A percentile compares a stretch with the other conserved stretches of the same genome.
phyloP scores from a whole-genome alignment of 169 alveolate genomes.

The Eimeria maxima region DNA sequence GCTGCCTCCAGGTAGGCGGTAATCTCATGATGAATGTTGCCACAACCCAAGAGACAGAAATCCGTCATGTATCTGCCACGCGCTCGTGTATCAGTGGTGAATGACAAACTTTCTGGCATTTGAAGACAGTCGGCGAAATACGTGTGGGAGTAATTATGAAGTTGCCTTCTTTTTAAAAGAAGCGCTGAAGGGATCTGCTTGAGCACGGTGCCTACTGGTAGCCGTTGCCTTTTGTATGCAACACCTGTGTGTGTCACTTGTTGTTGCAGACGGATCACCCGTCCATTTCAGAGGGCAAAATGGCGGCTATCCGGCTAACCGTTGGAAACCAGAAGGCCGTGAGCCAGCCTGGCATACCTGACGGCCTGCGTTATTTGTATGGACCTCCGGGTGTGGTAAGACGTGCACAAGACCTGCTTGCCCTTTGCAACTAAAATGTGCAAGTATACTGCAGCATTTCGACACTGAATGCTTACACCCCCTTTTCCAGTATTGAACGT shows the following conservation, averaged over 20 bases:
- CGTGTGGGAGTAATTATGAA: background rate
- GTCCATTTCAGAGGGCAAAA: conserved; percentile 14
- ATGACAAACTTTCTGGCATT: background rate
- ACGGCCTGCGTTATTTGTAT: conserved; percentile 62
- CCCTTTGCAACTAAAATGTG: background rate
- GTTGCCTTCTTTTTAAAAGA: background rate
- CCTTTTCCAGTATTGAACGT: too few species aligned
- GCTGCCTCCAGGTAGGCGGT: conserved; percentile 56
- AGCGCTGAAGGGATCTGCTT: background rate
- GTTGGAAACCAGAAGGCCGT: conserved; percentile 19
- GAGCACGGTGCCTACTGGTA: background rate
- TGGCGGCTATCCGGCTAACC: conserved; percentile 55
- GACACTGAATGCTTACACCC: background rate
- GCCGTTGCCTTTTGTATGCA: background rate
- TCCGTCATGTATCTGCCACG: background rate
- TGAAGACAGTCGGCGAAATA: background rate
- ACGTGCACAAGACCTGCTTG: background rate
- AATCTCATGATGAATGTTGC: background rate
- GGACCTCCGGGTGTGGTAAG: conserved; percentile 74
- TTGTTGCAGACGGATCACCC: conserved; percentile 71
- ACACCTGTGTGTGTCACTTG: background rate
- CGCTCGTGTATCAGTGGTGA: background rate
- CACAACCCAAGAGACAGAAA: background rate
- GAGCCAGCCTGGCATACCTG: conserved; percentile 74
- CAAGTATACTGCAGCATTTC: background rate